These are phyloP conservation scores for Salix brachista DNA, from an alignment of 345 rosid species.

Conservation along the genomic window DNA sequence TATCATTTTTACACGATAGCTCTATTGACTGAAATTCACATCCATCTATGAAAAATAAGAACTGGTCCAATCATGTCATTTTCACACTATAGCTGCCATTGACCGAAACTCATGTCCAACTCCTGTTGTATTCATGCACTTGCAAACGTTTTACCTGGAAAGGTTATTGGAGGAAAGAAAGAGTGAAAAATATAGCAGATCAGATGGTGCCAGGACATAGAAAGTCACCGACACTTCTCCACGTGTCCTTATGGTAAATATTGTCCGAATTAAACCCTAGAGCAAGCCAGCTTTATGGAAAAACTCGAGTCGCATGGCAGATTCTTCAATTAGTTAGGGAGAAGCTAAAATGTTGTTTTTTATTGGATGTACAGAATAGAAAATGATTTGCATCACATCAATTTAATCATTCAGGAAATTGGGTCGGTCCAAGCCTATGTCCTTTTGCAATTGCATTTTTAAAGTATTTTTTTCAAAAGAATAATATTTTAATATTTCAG, in stretches of 20 bases:
- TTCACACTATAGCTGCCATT: not conserved
- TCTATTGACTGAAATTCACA: not conserved
- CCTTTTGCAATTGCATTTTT: too few species aligned
- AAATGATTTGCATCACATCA: not conserved
- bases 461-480: too few species aligned
- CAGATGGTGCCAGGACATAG: not conserved
- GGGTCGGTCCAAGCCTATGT: not conserved
- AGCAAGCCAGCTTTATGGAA: not conserved
- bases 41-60: too few species aligned
- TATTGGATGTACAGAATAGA: not conserved
- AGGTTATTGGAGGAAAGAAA: not conserved
- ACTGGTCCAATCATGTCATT: not conserved
- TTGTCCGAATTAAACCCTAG: not conserved
- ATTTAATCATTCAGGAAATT: not conserved
- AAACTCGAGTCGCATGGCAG: not conserved
- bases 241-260: not conserved
- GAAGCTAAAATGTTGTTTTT: not conserved
- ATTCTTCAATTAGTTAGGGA: too few species aligned
- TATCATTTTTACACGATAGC: not conserved
- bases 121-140: not conserved
- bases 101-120: not conserved
- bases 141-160: not conserved
- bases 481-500: too few species aligned
- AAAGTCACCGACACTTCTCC: not conserved
- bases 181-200: not conserved